A percentile compares a stretch with the other conserved stretches of the same genome.
Conservation (phyloP, 2,329 filamentous ascomycete genomes). For the Colletotrichum neosansevieriae region DNA sequence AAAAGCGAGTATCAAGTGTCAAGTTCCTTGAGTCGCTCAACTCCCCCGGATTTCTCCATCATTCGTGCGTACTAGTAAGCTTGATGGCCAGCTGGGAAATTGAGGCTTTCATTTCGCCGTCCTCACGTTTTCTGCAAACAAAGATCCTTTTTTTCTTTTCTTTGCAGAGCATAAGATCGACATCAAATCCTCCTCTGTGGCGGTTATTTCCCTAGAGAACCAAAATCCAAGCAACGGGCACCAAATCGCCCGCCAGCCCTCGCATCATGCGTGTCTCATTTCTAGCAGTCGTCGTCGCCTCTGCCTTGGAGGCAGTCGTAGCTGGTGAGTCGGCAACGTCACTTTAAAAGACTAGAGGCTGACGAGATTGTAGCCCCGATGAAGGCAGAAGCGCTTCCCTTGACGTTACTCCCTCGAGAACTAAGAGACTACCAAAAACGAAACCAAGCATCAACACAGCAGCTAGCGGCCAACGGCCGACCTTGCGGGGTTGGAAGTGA, state of each 20-base stretch:
- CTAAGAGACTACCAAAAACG: background rate
- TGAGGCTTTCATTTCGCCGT: too few relatives aligned
- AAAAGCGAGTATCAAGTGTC: conserved; percentile 29
- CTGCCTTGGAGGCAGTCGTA: background rate
- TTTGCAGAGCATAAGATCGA: background rate
- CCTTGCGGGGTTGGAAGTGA: background rate
- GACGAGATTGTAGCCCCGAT: background rate
- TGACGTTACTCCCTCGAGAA: conserved; percentile 10
- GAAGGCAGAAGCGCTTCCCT: conserved; percentile 21
- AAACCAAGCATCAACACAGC: background rate
- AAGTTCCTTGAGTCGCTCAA: background rate
- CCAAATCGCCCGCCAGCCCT: background rate
- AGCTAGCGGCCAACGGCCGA: conserved; percentile 23
- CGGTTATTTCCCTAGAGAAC: too few relatives aligned
- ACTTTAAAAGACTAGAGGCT: background rate
- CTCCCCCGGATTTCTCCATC: background rate
- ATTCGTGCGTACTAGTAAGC: background rate
- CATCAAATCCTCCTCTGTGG: background rate
- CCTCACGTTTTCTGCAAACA: too few relatives aligned
- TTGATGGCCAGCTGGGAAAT: background rate
- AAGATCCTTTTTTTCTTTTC: background rate
- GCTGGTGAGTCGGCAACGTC: background rate
- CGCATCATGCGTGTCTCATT: background rate
- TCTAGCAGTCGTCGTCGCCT: background rate
- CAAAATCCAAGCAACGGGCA: background rate